Base-by-base conservation (phyloP, 225 moss, liverwort and hornwort species). In the Bryoerythrophyllum caledonicum region DNA sequence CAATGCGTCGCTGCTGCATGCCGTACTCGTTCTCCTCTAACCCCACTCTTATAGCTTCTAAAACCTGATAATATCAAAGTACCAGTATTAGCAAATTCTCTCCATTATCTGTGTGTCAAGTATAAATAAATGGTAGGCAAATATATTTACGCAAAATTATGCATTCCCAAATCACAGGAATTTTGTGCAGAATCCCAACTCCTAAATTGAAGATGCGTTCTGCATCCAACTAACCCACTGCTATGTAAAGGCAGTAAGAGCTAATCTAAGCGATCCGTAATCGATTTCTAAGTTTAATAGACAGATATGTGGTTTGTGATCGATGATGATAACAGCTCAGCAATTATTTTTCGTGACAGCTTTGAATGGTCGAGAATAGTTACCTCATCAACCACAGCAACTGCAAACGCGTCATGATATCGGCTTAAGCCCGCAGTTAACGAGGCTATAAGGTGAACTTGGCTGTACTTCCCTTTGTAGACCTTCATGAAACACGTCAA, bases 401-500 rank as follows among this genome's bases (percentile, higher is more conserved):
- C 94, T 59, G 97, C 97, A 80, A 99, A 99, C 11, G 85, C 94
- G 82, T 99, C 97, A 83, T 95, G 97, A 83, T 99, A 99, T 61
- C 97, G 94, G 86, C 94, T 95, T 67, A 99, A 83, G 67, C 97
- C 97, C 46, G 97, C 97, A 76, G 94, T 99, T 79, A 99, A 83
- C 53, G 97, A 99, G 48, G 97, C 97, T 78, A 99, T 94, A 60
- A 99, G 78, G 78, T 99, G 97, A 71, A 99, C 97, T 79, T 99
- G 97, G 69, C 91, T 99, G 67, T 95, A 99, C 70, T 99, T 99
- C 59, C 97, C 97, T 84, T 94, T 99, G 83, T 99, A 93, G 66
- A 99, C 93, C 85, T 95, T 99, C 97, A 99, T 99, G 65, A 99
- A 99, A 74, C 94, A 94, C 60, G 91, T 94, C 80, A 99, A 79